These are phyloP conservation scores for Botrytis squamosa DNA, from an alignment of 2,329 filamentous ascomycete genomes.

Conservation along the genomic window DNA sequence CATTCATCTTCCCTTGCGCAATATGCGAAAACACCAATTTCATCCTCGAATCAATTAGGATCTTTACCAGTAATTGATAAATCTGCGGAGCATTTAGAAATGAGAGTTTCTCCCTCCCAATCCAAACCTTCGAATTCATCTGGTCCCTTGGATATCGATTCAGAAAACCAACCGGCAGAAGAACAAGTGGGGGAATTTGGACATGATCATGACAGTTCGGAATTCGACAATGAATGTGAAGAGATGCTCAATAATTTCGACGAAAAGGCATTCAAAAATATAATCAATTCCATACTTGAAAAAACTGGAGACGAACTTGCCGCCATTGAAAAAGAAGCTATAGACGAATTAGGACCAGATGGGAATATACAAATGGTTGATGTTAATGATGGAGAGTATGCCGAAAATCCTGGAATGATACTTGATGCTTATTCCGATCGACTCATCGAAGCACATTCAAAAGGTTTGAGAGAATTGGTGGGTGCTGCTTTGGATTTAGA, in stretches of 20 bases:
- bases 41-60: no score
- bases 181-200: no score
- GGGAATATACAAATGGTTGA: neutral
- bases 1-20: no score
- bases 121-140: neutral
- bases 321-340: neutral
- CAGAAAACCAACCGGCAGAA: neutral
- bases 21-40: neutral
- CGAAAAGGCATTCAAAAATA: neutral
- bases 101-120: neutral
- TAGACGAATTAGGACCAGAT: neutral
- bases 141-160: neutral
- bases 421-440: neutral
- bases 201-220: no score
- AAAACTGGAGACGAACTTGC: neutral
- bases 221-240: neutral
- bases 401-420: neutral
- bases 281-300: neutral
- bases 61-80: no score
- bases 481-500: neutral
- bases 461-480: neutral
- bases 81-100: no score
- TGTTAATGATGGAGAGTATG: neutral
- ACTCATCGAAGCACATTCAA: neutral
- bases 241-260: neutral